Base-by-base conservation (phyloP, 2,329 filamentous ascomycete species). In the Fusarium subglutinans region DNA sequence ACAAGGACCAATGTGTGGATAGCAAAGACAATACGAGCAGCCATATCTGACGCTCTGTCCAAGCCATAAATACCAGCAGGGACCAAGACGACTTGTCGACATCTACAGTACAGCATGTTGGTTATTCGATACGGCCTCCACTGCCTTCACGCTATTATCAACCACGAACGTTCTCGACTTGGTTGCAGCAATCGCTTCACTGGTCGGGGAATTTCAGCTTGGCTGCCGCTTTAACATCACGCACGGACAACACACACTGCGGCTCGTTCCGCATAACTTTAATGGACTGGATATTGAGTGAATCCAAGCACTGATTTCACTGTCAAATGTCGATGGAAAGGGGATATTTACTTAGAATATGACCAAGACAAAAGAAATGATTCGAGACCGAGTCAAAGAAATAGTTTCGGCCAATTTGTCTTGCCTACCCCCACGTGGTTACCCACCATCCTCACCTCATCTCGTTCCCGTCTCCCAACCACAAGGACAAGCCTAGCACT, bases 1-100 rank as follows among this genome's bases (percentile, higher is more conserved):
- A 69, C 74, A 6, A 62, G 44, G 22, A 81, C 77, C 9, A 81
- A 82, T 60, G 76, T 79, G 18, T 76, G 78, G 74, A 80, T 82
- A 60, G 77, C 78, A 40, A 78, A 73, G 44, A 81, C 81, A 14
- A 78, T 81, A 35, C 78, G 78, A 10, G 60, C 77, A 9, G 80
- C 80, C 37, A 80, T 81, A 75, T 68, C 74, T 15, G 72, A 74
- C 10, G 74, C 78, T 3, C 30, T 77, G 7, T 73, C 74, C 9
- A 63, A 67, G 14, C 63, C 74, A 63, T 79, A 63, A 76, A 18
- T 20, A 14, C 17, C 7, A 22, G 12, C 10, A 9, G 14, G 4
- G 13, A 22, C 18, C 18, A 24, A 17, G 15, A n/a, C 13, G 2
- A 26, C 4, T 2, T 20, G 8, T 45, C 12, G 12, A 26, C 7